These are phyloP conservation scores for Pisolithus orientalis DNA, from an alignment of 768 basidiomycete species.

Conservation along the genomic window DNA sequence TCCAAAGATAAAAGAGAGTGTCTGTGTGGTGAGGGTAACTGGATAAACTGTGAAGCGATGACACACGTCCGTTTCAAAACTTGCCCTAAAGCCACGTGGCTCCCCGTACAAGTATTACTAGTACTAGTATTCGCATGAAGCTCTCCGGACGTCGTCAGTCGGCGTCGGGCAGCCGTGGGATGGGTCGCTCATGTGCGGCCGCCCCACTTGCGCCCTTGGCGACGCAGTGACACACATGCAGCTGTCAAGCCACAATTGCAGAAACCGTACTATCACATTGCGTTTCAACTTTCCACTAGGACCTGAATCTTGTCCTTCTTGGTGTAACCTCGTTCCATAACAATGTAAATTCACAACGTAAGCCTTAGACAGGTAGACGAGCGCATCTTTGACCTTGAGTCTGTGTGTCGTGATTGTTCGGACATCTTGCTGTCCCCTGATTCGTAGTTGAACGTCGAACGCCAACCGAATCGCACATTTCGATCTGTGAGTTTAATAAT, in stretches of 20 bases:
- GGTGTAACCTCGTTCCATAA: background rate
- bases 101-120: background rate
- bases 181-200: too few relatives aligned
- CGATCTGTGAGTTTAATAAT: conserved; percentile 16
- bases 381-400: too few relatives aligned
- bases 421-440: too few relatives aligned
- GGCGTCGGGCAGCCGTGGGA: too few relatives aligned
- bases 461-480: conserved; percentile 8
- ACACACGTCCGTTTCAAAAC: conserved; percentile 3
- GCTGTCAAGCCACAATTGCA: background rate
- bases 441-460: conserved; percentile 18
- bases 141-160: too few relatives aligned
- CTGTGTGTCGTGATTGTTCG: too few relatives aligned
- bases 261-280: background rate
- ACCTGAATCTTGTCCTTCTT: background rate
- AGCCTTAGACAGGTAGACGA: background rate
- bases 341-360: conserved; percentile 4
- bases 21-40: conserved; percentile 3
- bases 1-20: background rate
- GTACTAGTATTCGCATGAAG: too few relatives aligned
- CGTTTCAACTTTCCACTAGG: background rate
- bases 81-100: conserved; percentile 24
- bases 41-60: conserved; percentile 1
- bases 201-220: background rate
- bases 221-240: background rate